phyloP scores from a whole-genome alignment of 116 monocot species.

The Iris pallida region DNA sequence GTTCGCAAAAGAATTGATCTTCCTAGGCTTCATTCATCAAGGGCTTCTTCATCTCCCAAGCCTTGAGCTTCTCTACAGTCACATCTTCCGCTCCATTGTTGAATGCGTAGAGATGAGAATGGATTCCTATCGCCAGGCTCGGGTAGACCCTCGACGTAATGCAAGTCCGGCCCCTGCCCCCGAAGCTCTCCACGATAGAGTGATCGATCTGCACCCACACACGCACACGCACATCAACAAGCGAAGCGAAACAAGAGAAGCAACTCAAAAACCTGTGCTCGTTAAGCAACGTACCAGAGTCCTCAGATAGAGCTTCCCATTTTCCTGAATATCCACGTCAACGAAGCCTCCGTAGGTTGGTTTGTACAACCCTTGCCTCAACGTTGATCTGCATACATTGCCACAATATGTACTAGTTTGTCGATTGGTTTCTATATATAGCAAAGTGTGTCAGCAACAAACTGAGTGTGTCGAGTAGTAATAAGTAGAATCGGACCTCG shows the following conservation, averaged over 20 bases:
- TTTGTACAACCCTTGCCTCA: conserved; percentile 22
- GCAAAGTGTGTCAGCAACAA: too few species aligned
- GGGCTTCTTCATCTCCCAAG: conserved; percentile 37
- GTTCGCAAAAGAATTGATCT: too few species aligned
- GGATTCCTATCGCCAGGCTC: conserved; percentile 12
- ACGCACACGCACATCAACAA: background rate
- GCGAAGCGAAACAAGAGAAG: background rate
- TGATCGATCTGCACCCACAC: conserved; percentile 26
- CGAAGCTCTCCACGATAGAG: conserved; percentile 48
- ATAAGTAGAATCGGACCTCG: conserved; percentile 16
- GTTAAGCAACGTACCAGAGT: conserved; percentile 28
- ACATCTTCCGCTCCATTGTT: conserved; percentile 30
- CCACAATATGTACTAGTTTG: too few species aligned
- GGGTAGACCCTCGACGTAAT: conserved; percentile 46
- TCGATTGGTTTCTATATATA: too few species aligned
- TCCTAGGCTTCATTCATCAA: conserved; percentile 10
- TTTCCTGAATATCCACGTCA: conserved; percentile 35
- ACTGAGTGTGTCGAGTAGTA: background rate
- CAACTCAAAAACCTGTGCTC: background rate
- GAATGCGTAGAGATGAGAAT: conserved; percentile 30
- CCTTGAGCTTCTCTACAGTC: conserved; percentile 20
- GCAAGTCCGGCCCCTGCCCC: conserved; percentile 18
- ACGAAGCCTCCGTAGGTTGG: conserved; percentile 56
- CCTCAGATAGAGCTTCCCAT: conserved; percentile 36
- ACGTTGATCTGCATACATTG: conserved; percentile 35